Conservation (phyloP, 768 basidiomycete species). For the Panellus pusillus region DNA sequence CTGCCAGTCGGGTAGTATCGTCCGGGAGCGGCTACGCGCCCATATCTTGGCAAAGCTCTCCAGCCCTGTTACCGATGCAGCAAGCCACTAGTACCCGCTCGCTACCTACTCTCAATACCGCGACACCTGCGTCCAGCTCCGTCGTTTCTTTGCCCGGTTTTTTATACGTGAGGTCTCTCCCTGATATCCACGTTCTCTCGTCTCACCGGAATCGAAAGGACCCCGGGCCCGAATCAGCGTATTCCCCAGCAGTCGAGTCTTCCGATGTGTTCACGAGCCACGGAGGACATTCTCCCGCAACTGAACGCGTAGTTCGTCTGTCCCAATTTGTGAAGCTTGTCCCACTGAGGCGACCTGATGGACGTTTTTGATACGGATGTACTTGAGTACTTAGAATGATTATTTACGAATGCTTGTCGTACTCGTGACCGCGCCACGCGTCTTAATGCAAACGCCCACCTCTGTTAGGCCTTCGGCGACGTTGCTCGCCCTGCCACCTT, state of each 20-base stretch:
- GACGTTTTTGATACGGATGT: background rate
- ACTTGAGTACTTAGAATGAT: too few relatives aligned
- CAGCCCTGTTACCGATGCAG: background rate
- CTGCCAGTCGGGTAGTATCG: background rate
- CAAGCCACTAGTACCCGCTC: background rate
- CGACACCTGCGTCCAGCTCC: background rate
- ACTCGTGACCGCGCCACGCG: conserved; percentile 11
- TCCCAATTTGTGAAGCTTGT: conserved; percentile 13
- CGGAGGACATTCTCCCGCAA: conserved; percentile 16
- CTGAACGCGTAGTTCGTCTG: conserved; percentile 6
- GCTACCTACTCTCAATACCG: background rate
- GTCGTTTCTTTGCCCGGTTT: conserved; percentile 9
- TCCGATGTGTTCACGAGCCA: conserved; percentile 22
- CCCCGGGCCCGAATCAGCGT: conserved; percentile 7
- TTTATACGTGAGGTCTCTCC: conserved; percentile 1
- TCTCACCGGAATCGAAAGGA: conserved; percentile 10
- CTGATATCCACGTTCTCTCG: background rate
- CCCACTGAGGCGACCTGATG: conserved; percentile 5
- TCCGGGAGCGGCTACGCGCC: conserved; percentile 9
- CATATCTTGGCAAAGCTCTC: background rate
- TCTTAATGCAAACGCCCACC: conserved; percentile 15
- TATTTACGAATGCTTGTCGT: background rate
- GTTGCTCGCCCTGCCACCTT: conserved; percentile 42
- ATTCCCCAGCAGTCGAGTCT: conserved; percentile 27
- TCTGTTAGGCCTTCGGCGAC: conserved; percentile 16